Evolutionary conservation across 2,329 filamentous ascomycete genomes (phyloP), one percentile per base, ranked within the genome.

Genomic region (Colletotrichum costaricense): DNA sequence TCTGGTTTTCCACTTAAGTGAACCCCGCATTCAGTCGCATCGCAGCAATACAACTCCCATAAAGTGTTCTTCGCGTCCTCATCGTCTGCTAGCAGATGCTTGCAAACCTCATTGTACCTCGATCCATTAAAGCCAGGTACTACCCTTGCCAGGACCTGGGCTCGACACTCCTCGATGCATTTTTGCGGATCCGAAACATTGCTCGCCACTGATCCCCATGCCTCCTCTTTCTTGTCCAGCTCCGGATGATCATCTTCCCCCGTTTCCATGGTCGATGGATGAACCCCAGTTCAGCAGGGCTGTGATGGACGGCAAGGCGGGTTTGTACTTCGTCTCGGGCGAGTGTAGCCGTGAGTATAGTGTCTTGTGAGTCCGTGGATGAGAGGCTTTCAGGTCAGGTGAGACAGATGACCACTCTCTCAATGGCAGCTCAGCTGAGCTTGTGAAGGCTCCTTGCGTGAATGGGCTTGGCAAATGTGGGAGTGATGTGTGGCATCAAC

Each of bases 1-100:
- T 74, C 76, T 12, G 38, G 64, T 62, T 56, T 59, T 4, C 76
- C 73, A 28, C 77, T 74, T 56, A 82, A 82, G 72, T 82, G 79
- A 57, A 89, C 86, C 33, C 88, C 88, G 76, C 88, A 90, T 62
- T 82, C 82, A 63, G 82, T 83, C 62, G 84, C 82, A 77, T 89
- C 87, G 78, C 88, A 89, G 78, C 87, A 87, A 77, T 90, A 90
- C 26, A 89, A 79, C 54, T 80, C 77, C 81, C 83, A 85, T 12
- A 89, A 81, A n/a, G 73, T 71, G 30, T 77, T 76, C 63, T 78
- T 76, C 38, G 79, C 75, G 26, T 73, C 67, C 8, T 71, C 65
- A 24, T 63, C 76, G 77, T 79, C 72, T 75, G 79, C 75, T 5
- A 84, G 78, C 6, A 73, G 74, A 72, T 80, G 73, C 72, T 80